phyloP scores from a whole-genome alignment of 768 basidiomycete species.

The Amanita molliuscula region DNA sequence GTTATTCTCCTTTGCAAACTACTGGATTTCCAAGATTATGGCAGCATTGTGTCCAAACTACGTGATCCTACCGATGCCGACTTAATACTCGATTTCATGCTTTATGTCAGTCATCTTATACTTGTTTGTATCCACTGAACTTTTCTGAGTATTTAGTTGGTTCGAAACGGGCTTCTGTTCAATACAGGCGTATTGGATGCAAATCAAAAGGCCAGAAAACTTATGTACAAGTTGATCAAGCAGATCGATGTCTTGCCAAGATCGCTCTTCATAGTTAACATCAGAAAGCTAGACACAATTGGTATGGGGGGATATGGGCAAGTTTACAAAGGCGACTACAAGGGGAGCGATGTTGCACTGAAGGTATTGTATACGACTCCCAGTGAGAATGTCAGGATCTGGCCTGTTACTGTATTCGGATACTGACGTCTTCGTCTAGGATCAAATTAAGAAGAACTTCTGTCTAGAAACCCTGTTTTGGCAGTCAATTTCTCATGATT shows the following conservation, averaged over 20 bases:
- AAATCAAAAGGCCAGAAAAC: neutral
- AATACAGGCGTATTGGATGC: neutral
- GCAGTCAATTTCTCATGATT: neutral
- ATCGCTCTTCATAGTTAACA: neutral
- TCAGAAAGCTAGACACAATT: neutral
- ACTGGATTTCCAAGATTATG: neutral
- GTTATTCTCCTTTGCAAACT: neutral
- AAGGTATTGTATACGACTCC: neutral
- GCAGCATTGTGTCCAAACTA: neutral
- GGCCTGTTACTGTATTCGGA: neutral
- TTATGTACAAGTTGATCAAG: neutral
- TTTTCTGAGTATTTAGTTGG: neutral
- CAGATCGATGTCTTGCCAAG: neutral
- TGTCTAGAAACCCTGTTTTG: neutral
- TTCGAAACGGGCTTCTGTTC: neutral
- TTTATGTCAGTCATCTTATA: neutral
- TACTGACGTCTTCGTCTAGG: neutral
- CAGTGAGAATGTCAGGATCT: too few species aligned
- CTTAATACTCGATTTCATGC: neutral
- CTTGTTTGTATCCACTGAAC: neutral
- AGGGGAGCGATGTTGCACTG: neutral
- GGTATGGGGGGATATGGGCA: neutral
- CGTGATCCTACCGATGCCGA: neutral
- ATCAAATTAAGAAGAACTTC: neutral
- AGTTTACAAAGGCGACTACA: neutral